Base-by-base conservation (phyloP, 129 eudicot species). In the Flaveria trinervia region DNA sequence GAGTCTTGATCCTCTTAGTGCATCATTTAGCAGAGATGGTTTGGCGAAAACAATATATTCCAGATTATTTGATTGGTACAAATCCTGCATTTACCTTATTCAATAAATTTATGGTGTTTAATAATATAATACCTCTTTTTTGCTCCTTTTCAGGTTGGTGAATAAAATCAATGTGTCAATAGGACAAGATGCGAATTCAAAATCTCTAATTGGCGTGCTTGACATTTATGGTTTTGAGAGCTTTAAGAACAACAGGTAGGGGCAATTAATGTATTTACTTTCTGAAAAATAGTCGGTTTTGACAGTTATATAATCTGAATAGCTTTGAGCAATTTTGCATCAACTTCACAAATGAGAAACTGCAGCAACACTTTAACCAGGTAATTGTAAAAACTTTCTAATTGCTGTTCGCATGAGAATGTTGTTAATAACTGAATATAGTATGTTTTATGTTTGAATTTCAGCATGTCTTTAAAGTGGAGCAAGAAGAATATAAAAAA, bases 261-360 rank as follows among this genome's bases (percentile, higher is more conserved):
- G 70, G 66, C 56, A 84, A 74, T 28, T n/a, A 25, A 25, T 43
- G 45, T 46, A 62, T 66, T 33, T 25, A 51, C 73, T 72, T 62
- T 79, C 48, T 62, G 15, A 55, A 44, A 77, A 50, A 49, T 11
- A 71, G 65, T 45, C 17, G 28, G 39, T 73, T 67, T 65, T 70
- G 54, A 23, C 51, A 16, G 15, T 67, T 46, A 9, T 65, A 76
- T 79, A 17, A 56, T 81, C 50, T 75, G 65, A 68, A 73, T 84
- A 95, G 99, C 82, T 95, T 95, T 86, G 99, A 95, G 89, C 99
- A 95, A 82, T 95, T 95, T 51, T 95, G 99, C 85, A 95, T 95
- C 44, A 95, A 95, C 75, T 95, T 87, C 79, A 95, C 99, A 44
- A 95, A 95, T 77, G 99, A 95, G 88, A 95, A 95, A 86, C 96